Percentiles rank a stretch among this genome's conserved stretches.
These are phyloP conservation scores for Cyclotella sp. DNA, from an alignment of 108 stramenopile species.

Conservation along the genomic window DNA sequence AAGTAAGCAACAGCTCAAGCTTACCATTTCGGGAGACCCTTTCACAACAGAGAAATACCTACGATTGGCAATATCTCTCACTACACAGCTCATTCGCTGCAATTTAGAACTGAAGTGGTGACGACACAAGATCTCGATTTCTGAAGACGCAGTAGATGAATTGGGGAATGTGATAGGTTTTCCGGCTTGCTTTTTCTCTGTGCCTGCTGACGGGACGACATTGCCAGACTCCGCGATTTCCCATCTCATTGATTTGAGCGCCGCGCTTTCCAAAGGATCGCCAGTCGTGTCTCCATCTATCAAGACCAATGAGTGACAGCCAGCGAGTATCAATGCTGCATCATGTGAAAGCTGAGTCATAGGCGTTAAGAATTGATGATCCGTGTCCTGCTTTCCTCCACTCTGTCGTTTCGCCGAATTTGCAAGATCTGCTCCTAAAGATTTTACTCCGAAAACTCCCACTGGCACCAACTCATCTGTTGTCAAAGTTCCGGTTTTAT, in stretches of 20 bases:
- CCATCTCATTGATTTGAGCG: conserved; percentile 89
- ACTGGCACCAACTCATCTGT: conserved; percentile 97
- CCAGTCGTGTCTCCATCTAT: conserved; percentile 90
- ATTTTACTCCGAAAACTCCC: conserved; percentile 68
- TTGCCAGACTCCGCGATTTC: conserved; percentile 63
- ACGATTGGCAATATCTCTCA: conserved; percentile 52
- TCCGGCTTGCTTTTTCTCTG: conserved; percentile 69
- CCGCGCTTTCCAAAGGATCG: conserved; percentile 90
- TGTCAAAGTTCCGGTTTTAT: conserved; percentile 98
- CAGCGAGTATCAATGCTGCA: conserved; percentile 84
- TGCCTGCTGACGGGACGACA: conserved; percentile 61
- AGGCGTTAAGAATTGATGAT: conserved; percentile 63
- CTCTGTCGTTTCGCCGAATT: conserved; percentile 37
- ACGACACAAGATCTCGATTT: conserved; percentile 82
- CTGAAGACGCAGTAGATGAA: conserved; percentile 37
- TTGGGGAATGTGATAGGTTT: conserved; percentile 40
- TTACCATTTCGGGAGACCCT: conserved; percentile 93
- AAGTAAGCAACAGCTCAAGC: neutral
- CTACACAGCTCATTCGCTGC: conserved; percentile 98
- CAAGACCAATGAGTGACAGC: conserved; percentile 90
- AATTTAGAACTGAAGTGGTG: conserved; percentile 98
- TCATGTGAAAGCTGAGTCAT: conserved; percentile 74
- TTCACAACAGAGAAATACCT: conserved; percentile 87
- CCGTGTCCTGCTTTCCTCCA: conserved; percentile 48
- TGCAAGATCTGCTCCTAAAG: conserved; percentile 20